These are phyloP conservation scores for Flagelloscypha sp. DNA, from an alignment of 768 basidiomycete genomes.

Conservation along the genomic window DNA sequence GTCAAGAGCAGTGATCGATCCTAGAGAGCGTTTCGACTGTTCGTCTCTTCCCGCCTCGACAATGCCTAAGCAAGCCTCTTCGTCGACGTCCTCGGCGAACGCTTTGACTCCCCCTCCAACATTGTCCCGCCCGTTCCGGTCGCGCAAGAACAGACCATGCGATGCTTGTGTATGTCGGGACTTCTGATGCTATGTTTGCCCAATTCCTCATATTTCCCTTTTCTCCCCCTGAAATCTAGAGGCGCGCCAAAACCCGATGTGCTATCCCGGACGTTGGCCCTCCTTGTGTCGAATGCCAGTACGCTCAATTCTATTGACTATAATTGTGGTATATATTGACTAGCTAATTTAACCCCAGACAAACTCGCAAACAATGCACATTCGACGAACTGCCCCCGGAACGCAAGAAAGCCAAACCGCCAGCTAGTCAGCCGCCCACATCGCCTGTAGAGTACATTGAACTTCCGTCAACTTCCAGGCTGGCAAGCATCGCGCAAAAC, in stretches of 20 bases:
- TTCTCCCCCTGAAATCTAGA: too few relatives aligned
- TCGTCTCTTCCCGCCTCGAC: too few relatives aligned
- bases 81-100: too few relatives aligned
- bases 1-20: too few relatives aligned
- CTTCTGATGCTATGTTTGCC: background rate
- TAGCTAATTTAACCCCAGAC: slow-evolving; percentile 10
- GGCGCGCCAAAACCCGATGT: slow-evolving; percentile 15
- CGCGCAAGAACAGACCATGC: slow-evolving; percentile 13
- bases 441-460: too few relatives aligned
- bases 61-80: too few relatives aligned
- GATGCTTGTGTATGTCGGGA: slow-evolving; percentile 11
- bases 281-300: slow-evolving; percentile 16
- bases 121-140: slow-evolving; percentile 11
- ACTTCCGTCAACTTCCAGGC: too few relatives aligned
- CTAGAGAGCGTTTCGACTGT: too few relatives aligned
- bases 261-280: slow-evolving; percentile 13
- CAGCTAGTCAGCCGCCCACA: slow-evolving; percentile 13
- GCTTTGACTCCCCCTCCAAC: background rate
- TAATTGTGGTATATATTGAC: background rate
- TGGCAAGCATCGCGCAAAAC: too few relatives aligned
- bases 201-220: too few relatives aligned
- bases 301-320: slow-evolving; percentile 2
- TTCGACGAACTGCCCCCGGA: slow-evolving; percentile 15
- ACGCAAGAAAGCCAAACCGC: slow-evolving; percentile 14
- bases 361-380: slow-evolving; percentile 14